Base-by-base conservation (phyloP, 768 basidiomycete species). In the Rhizopogon roseolus region DNA sequence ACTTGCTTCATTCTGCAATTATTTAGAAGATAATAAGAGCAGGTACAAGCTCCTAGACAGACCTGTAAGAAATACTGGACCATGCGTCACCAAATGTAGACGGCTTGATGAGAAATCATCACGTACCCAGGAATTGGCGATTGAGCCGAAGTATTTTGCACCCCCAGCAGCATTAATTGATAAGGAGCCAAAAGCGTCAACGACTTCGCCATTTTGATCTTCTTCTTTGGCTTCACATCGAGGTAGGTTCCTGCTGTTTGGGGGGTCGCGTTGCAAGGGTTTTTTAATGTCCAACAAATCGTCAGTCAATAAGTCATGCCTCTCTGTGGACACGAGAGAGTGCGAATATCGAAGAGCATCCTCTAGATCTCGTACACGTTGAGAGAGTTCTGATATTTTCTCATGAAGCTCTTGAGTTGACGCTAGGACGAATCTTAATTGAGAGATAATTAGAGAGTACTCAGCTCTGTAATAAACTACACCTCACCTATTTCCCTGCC, bases 331-430 rank as follows among this genome's bases (percentile, higher is more conserved):
- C 16, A 85, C 65, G 45, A 78, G 77, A 6, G 75, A 67, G 59
- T 92, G 86, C 0, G 84, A 78, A 1, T 71, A 62, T 27, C 86
- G 78, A 27, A 92, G 70, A 8, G 72, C 81, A 60, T 91, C 89
- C 62, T 92, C 89, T 19, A 92, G 77, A 49, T 90, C 83, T 53
- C 89, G 81, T 22, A 90, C 83, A 41, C 89, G 87, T 56, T 71
- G 81, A 28, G 84, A 81, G 5, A 91, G 79, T 62, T 88, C 83
- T 17, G 80, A 73, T 51, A 91, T 90, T 68, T 91, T 90, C 68
- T 90, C 88, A 62, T 91, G 89, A 1, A 91, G 74, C 59, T 90
- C 88, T 66, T 86, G 85, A 0, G 87, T 90, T 0, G 86, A 87
- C 0, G 87, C 89, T 28, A 90, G 79, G 1, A 90, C 87, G 61